Evolutionary conservation across 1,284 basidiomycete genomes (phyloP), one percentile per base, ranked within the genome.

Genomic region (Fomitopsis pinicola): DNA sequence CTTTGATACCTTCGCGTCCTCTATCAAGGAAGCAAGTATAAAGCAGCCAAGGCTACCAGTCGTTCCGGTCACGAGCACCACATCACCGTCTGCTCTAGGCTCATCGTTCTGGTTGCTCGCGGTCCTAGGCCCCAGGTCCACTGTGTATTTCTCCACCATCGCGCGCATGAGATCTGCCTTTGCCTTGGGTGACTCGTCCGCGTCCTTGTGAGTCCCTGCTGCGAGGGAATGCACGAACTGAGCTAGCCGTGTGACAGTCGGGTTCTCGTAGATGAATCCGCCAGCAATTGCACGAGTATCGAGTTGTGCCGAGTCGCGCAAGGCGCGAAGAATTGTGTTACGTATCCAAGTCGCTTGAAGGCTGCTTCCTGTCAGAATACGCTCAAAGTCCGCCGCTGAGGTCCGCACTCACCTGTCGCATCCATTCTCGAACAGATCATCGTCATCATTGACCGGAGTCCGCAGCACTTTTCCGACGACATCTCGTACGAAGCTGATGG

Each of bases 361-460:
- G 66, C 76, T 76, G 54, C 36, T 33, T 42, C n/a, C 42, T 10
- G 40, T 14, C 9, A 36, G 9, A 6, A 46, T 15, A 19, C n/a
- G 15, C 6, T 52, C 4, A 2, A 40, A 40, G 0, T 17, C 7
- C 28, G 42, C 33, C 22, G 22, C 22, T 40, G 17, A 35, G 8
- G 14, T 10, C 26, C 40, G 4, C 12, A 26, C 56, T n/a, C 44
- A 75, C 77, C 78, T 79, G 60, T 80, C 78, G 60, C 76, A 77
- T 7, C 78, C 78, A 36, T 71, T 59, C 44, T 74, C 69, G 63
- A 80, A 80, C 1, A 80, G 55, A 59, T 80, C 77, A 19, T 69
- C 73, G 14, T 64, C 57, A 56, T 77, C 75, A 8, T 58, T 35
- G 14, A 73, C 44, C 4, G 52, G 17, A 3, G 59, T 35, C 14